These are phyloP conservation scores for Wickerhamomyces ciferrii DNA, from an alignment of 805 yeast species.

Conservation along the genomic window DNA sequence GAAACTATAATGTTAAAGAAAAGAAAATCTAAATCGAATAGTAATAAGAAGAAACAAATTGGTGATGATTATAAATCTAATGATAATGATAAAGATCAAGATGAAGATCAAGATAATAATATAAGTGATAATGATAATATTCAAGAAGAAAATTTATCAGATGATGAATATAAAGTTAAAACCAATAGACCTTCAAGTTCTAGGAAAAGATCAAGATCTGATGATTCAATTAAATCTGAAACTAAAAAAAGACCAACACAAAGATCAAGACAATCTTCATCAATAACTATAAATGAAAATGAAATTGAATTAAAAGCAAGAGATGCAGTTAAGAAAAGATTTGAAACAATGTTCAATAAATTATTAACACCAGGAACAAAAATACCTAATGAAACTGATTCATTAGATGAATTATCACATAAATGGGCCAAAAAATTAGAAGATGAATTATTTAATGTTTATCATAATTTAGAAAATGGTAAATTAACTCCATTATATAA, in stretches of 20 bases:
- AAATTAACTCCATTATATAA: conserved; percentile 35
- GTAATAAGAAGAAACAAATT: conserved; percentile 1
- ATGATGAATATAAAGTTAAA: background rate
- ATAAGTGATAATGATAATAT: conserved; percentile 1
- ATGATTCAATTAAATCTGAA: background rate
- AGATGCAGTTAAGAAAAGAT: conserved; percentile 42
- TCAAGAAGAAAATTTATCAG: conserved; percentile 21
- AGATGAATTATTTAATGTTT: conserved; percentile 35
- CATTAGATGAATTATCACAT: conserved; percentile 28
- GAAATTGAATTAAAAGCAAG: conserved; percentile 17
- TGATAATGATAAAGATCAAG: conserved; percentile 9
- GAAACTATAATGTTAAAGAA: conserved; percentile 19
- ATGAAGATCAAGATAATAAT: conserved; percentile 10
- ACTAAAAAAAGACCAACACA: background rate
- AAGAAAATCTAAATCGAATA: background rate
- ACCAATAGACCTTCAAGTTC: background rate
- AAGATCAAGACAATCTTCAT: conserved; percentile 5
- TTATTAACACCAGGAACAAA: conserved; percentile 26
- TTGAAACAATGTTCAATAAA: conserved; percentile 41
- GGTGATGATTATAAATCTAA: conserved; percentile 1
- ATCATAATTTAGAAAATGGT: conserved; percentile 24
- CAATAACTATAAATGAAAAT: background rate
- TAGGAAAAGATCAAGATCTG: background rate
- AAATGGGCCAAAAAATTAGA: conserved; percentile 51
- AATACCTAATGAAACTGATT: conserved; percentile 27